A percentile compares a stretch with the other conserved stretches of the same genome.
These are phyloP conservation scores for Boletus mariae DNA, from an alignment of 1,284 basidiomycete species.

Conservation along the genomic window DNA sequence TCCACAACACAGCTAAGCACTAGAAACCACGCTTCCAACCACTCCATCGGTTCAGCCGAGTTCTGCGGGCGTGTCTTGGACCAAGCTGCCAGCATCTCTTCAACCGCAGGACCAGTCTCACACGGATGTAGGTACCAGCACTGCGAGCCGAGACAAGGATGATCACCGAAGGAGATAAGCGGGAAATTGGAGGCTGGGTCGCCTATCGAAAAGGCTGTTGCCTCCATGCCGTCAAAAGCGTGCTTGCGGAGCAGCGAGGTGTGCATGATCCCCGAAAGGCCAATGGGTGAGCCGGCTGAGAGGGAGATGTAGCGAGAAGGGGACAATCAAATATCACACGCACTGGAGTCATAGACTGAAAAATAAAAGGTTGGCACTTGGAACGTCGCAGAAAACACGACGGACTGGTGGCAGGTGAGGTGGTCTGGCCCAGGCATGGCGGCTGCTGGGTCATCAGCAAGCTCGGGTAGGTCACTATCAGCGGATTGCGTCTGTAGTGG, in stretches of 20 bases:
- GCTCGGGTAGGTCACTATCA: constrained; percentile 20
- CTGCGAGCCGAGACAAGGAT: constrained; percentile 66
- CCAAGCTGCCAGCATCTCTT: constrained; percentile 60
- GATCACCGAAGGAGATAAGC: constrained; percentile 78
- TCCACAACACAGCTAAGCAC: constrained; percentile 63
- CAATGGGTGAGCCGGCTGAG: constrained; percentile 62
- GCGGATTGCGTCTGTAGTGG: constrained; percentile 6
- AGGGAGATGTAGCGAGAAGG: constrained; percentile 14
- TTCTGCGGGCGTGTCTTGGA: constrained; percentile 16
- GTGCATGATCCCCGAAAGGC: constrained; percentile 50
- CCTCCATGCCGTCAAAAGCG: constrained; percentile 42
- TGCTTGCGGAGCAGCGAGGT: constrained; percentile 57
- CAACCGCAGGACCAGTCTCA: constrained; percentile 60
- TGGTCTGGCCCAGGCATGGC: constrained; percentile 17
- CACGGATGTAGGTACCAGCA: constrained; percentile 86
- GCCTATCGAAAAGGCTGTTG: constrained; percentile 52
- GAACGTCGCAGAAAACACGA: constrained; percentile 72
- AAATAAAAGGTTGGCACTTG: constrained; percentile 80
- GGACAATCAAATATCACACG: constrained; percentile 31
- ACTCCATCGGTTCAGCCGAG: constrained; percentile 38
- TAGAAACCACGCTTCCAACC: constrained; percentile 74
- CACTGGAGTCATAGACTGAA: constrained; percentile 60
- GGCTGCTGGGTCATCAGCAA: constrained; percentile 30
- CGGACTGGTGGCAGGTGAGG: constrained; percentile 53
- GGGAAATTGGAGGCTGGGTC: constrained; percentile 56